phyloP scores from a whole-genome alignment of 2,329 filamentous ascomycete genomes.

The Fusarium sp. region DNA sequence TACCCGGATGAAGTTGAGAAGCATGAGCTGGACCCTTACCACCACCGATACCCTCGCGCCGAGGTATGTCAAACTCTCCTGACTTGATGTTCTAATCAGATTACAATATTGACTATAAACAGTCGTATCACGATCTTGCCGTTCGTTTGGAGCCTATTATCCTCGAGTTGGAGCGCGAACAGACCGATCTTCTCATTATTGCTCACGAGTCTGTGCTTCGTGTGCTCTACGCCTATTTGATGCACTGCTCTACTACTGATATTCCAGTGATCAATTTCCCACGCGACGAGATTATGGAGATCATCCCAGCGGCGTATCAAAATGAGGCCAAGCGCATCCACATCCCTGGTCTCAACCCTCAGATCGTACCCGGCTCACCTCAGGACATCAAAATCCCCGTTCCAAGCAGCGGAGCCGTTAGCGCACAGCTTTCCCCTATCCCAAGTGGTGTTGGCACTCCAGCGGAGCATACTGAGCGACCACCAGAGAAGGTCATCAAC shows the following conservation, averaged over 20 bases:
- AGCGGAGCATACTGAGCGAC: constrained; percentile 57
- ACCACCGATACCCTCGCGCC: constrained; percentile 93
- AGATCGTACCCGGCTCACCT: constrained; percentile 80
- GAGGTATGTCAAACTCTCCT: constrained; percentile 69
- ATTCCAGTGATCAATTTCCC: constrained; percentile 95
- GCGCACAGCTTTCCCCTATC: constrained; percentile 61
- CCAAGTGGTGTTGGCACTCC: constrained; percentile 61
- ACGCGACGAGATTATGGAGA: constrained; percentile 97
- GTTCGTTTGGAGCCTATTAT: constrained; percentile 98
- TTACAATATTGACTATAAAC: constrained; percentile 17
- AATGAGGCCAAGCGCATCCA: constrained; percentile 93
- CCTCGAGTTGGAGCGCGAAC: constrained; percentile 93
- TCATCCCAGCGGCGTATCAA: constrained; percentile 96
- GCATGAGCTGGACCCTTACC: constrained; percentile 94
- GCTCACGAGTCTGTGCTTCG: constrained; percentile 98
- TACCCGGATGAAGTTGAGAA: constrained; percentile 94
- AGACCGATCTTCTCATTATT: constrained; percentile 97
- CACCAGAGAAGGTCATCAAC: constrained; percentile 63
- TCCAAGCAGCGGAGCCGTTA: constrained; percentile 56
- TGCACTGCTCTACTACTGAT: constrained; percentile 96
- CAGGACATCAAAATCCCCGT: constrained; percentile 86
- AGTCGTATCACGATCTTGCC: constrained; percentile 99
- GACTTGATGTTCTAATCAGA: not conserved
- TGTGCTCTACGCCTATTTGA: constrained; percentile 95
- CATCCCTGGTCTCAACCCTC: constrained; percentile 75